Percentiles rank a stretch among this genome's conserved stretches.
These are phyloP conservation scores for Rosa rugosa DNA, from an alignment of 306 rosid genomes.

Conservation along the genomic window DNA sequence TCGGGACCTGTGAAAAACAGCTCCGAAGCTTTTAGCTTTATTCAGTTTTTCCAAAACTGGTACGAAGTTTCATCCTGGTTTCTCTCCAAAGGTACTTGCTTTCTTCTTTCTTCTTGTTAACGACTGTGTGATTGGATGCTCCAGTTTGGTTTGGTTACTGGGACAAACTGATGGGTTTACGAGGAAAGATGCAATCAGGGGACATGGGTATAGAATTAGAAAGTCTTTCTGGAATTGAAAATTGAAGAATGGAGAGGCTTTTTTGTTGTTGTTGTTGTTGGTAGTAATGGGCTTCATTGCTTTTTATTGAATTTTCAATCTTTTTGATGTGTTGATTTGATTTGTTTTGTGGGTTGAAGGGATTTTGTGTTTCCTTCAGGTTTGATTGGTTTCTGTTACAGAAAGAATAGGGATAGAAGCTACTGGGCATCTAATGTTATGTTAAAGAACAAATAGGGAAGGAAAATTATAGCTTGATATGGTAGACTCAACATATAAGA, in stretches of 20 bases:
- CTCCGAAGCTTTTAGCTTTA: neutral
- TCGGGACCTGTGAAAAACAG: neutral
- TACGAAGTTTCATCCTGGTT: neutral
- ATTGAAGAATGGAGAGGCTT: neutral
- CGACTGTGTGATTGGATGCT: neutral
- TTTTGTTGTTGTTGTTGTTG: neutral
- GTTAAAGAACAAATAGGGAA: neutral
- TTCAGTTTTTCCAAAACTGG: neutral
- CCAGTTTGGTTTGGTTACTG: neutral
- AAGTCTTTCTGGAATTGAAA: neutral
- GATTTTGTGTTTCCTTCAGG: neutral
- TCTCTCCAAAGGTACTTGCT: conserved; percentile 11
- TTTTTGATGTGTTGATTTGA: neutral
- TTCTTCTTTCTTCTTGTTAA: neutral
- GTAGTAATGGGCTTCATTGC: neutral
- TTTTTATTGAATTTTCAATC: neutral
- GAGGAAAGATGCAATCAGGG: conserved; percentile 4
- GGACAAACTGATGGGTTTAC: neutral
- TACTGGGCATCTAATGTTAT: neutral
- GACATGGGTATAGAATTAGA: neutral
- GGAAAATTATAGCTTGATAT: neutral
- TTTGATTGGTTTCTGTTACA: neutral
- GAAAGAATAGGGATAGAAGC: neutral
- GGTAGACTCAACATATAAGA: neutral
- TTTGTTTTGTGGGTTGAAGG: conserved; percentile 6